Base-by-base conservation (phyloP, 225 moss, liverwort and hornwort genomes). In the Climacium dendroides region DNA sequence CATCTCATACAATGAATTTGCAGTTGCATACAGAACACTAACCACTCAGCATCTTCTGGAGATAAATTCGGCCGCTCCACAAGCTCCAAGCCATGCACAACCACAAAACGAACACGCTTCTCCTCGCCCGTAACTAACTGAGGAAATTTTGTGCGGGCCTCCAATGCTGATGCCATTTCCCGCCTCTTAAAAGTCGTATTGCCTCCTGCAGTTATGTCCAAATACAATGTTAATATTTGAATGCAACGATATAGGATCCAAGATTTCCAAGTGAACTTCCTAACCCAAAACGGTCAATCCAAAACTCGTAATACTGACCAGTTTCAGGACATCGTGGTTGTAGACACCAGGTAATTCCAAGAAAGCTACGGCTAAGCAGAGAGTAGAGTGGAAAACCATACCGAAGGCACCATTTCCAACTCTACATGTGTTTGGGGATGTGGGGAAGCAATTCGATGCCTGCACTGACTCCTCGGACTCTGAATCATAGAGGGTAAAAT, bases 91-190 rank as follows among this genome's bases (percentile, higher is more conserved):
- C 98, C 98, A 92, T 98, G 98, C 37, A 98, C 97, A 63, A 98
- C 98, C 85, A 98, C 98, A 92, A 98, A 98, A 70, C 98, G 97
- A 78, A 98, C 98, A 84, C 98, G 94, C 92, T 98, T 98, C 91
- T 98, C 98, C 84, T 98, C 98, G 89, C 98, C 98, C 80, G 98
- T 98, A 45, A 98, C 98, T 80, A 98, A 90, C 82, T 95, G 96
- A 79, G 98, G 98, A 88, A 98, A 98, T 83, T 98, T 98, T 62
- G 94, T 98, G 84, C 98, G 91, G 63, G 98, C 98, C 91, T 98
- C 98, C 82, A 98, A 91, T 43, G 98, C 98, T 81, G 98, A 98
- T 81, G 98, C 98, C 98, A 98, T 97, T 82, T 98, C 98, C 89
- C 98, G 95, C 87, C 98, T 95, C 89, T 98, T 98, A 85, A 97